These are phyloP conservation scores for Vigna unguiculata DNA, from an alignment of 306 rosid species.

Conservation along the genomic window DNA sequence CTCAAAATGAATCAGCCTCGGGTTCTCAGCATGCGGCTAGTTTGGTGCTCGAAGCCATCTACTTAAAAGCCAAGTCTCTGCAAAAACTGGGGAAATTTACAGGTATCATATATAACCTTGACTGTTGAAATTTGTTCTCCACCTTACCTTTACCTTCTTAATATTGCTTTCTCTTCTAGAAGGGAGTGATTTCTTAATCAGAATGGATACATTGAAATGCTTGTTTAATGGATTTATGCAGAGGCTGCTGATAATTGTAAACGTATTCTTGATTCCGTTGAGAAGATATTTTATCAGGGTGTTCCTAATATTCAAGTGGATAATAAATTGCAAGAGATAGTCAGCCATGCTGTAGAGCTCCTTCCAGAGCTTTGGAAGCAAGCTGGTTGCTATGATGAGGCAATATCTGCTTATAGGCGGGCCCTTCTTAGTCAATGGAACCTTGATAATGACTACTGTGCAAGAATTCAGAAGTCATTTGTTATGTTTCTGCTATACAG, in stretches of 20 bases:
- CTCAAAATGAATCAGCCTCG: constrained; percentile 65
- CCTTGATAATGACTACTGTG: constrained; percentile 78
- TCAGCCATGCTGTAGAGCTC: constrained; percentile 90
- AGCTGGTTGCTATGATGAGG: constrained; percentile 71
- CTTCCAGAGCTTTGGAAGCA: constrained; percentile 95
- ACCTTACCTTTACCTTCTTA: constrained; percentile 18
- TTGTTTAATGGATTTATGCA: constrained; percentile 56
- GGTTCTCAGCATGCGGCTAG: constrained; percentile 92
- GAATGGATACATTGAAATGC: constrained; percentile 39
- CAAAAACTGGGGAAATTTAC: constrained; percentile 78
- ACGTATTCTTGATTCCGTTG: constrained; percentile 83
- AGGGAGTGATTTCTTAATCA: constrained; percentile 30
- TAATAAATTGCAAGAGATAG: constrained; percentile 79
- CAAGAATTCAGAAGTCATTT: constrained; percentile 89
- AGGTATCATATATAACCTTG: constrained; percentile 55
- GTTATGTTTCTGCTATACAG: constrained; percentile 78
- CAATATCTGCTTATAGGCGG: constrained; percentile 79
- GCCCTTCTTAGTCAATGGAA: constrained; percentile 95
- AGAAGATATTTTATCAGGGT: constrained; percentile 81
- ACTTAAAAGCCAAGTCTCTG: constrained; percentile 89
- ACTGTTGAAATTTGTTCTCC: constrained; percentile 39
- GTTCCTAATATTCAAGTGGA: constrained; percentile 86
- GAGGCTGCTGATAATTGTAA: constrained; percentile 91
- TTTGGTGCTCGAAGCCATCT: constrained; percentile 96
- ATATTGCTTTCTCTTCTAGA: constrained; percentile 31